These are phyloP conservation scores for Colletotrichum sp. DNA, from an alignment of 2,329 filamentous ascomycete species.

Conservation along the genomic window DNA sequence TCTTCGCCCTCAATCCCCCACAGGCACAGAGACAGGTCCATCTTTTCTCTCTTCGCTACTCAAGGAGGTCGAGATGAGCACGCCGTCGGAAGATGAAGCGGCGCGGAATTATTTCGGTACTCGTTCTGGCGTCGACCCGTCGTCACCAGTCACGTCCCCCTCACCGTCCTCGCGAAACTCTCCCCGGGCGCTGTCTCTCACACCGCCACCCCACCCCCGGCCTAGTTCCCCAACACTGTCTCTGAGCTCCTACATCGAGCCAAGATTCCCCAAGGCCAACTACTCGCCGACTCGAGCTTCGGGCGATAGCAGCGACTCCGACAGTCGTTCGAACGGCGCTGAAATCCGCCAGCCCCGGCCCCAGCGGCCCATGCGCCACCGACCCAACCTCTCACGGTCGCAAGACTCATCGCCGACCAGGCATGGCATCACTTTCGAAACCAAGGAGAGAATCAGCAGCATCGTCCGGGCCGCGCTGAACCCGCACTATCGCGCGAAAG, in stretches of 20 bases:
- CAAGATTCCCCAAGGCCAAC: constrained; percentile 75
- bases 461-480: constrained; percentile 86
- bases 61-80: constrained; percentile 80
- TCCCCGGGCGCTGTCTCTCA: constrained; percentile 69
- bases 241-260: constrained; percentile 74
- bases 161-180: constrained; percentile 68
- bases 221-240: constrained; percentile 70
- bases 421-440: constrained; percentile 71
- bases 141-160: constrained; percentile 73
- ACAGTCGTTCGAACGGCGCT: constrained; percentile 37
- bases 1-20: constrained; percentile 4
- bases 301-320: constrained; percentile 52
- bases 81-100: constrained; percentile 62
- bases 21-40: constrained; percentile 55
- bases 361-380: constrained; percentile 47
- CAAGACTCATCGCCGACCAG: constrained; percentile 73
- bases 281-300: constrained; percentile 65
- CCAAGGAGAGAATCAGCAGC: constrained; percentile 86
- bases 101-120: constrained; percentile 42
- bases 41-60: constrained; percentile 87
- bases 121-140: constrained; percentile 36
- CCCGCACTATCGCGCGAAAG: constrained; percentile 78
- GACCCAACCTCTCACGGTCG: constrained; percentile 48
- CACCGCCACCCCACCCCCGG: constrained; percentile 71
- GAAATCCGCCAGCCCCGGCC: constrained; percentile 60